Base-by-base conservation (phyloP, 176 grass and related monocot genomes). In the Oryza glumipatula region DNA sequence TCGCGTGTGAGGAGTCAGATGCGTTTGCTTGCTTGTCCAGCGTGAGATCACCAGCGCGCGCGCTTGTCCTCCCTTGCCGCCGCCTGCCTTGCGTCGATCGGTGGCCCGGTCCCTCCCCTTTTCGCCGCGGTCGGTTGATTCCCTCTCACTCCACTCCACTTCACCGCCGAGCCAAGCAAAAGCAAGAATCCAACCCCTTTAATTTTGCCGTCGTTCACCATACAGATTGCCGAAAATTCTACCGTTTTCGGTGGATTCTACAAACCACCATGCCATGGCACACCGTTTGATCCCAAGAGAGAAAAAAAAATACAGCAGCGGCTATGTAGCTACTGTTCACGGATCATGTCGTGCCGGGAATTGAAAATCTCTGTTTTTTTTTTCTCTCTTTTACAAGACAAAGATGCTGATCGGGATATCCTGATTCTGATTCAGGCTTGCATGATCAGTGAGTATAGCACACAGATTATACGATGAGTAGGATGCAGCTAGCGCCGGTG, bases 71-170 rank as follows among this genome's bases (percentile, higher is more conserved):
- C 39, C 39, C 7, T 41, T 41, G 43, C 9, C 43, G 43, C 30
- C 30, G 30, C 30, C 30, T 32, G 30, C n/a, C 4, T 38, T 45
- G 17, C 39, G 61, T 7, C 73, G 2, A 44, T 24, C 79, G 19
- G 26, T 44, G 76, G n/a, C 56, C 36, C 75, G 52, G 38, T n/a
- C 60, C 60, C 35, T 48, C 60, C 60, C 11, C 46, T 48, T 3
- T 9, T 16, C 3, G 7, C 8, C 39, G 22, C 15, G 44, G 24
- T 22, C 5, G 58, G 30, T 83, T 72, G 56, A 83, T 83, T 78
- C 74, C 68, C 76, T 49, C 73, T 24, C 56, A 72, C 74, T 88
- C 65, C 52, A 77, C 73, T 88, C 65, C 78, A 36, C 70, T 70
- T 56, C 54, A 36, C 56, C 65, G 3, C 49, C 3, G 13, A 21